Base-by-base conservation (phyloP, 331 rosid genomes). In the Phaseolus coccineus region DNA sequence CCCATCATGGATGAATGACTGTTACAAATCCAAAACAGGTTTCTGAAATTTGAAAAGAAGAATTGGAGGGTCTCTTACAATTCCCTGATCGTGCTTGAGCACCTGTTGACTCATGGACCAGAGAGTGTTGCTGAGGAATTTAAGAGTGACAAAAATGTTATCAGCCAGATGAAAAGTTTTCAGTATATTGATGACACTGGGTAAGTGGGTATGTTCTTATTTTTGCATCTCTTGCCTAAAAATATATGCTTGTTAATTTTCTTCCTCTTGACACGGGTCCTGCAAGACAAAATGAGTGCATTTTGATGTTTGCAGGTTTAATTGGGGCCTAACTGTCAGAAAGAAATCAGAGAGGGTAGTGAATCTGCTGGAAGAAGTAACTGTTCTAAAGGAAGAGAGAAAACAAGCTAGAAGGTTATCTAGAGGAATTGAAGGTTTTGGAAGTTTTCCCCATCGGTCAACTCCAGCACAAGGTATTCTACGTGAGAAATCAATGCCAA, bases 381-480 rank as follows among this genome's bases (percentile, higher is more conserved):
- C 83, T 16, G 82, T 89, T 82, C 94, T 93, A 25, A 91, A 90
- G 83, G 90, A 90, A 85, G 99, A 93, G 83, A 87, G 98, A 79
- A 88, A 88, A 79, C 71, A 73, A 64, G 94, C 97, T 83, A 71
- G 98, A 64, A 93, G 89, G 81, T 73, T 93, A 74, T 85, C 96
- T 8, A 88, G 94, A 88, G 99, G 87, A 56, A 96, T 96, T 77
- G 96, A 90, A 79, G 99, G 99, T 39, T 96, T 96, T 51, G 99
- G 99, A 71, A 93, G 91, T 82, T 89, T 93, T 80, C 30, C 76
- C 51, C 90, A 84, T 28, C 83, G 86, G 40, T 59, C 96, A 81
- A 71, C 89, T 66, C 80, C 75, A 39, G 53, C 90, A 25, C 88
- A 79, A 78, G 77, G 71, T 37, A 73, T 87, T 82, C 55, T 88